Conservation (phyloP, 306 rosid species). For the Cucumis sativus region DNA sequence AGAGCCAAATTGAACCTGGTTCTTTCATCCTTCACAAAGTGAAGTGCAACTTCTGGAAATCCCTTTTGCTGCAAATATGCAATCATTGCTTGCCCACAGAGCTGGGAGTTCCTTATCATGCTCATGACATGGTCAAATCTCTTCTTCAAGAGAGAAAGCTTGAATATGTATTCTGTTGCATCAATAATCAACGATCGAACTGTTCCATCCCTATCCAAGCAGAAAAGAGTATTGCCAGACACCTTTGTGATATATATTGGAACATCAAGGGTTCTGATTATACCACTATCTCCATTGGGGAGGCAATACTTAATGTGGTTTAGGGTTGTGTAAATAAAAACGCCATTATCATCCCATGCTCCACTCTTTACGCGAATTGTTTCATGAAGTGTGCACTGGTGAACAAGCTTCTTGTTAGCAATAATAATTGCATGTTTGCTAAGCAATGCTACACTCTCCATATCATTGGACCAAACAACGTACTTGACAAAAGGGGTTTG, state of each 20-base stretch:
- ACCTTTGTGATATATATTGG: constrained; percentile 86
- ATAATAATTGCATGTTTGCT: constrained; percentile 86
- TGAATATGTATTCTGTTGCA: constrained; percentile 78
- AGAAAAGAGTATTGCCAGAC: constrained; percentile 56
- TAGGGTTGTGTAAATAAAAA: constrained; percentile 76
- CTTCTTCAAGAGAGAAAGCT: constrained; percentile 67
- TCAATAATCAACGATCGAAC: constrained; percentile 52
- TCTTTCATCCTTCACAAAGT: constrained; percentile 89
- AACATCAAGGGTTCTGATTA: constrained; percentile 72
- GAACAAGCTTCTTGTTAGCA: constrained; percentile 80
- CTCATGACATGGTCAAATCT: constrained; percentile 75
- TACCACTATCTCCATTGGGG: constrained; percentile 88
- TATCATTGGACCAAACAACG: constrained; percentile 76
- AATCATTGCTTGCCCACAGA: constrained; percentile 92
- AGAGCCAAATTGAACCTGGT: constrained; percentile 78
- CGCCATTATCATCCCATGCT: constrained; percentile 95
- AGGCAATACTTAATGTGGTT: constrained; percentile 88
- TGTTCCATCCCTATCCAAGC: constrained; percentile 94
- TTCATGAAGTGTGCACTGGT: constrained; percentile 86
- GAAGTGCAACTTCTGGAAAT: constrained; percentile 90
- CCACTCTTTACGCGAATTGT: constrained; percentile 95
- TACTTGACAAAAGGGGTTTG: constrained; percentile 82
- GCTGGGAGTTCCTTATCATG: constrained; percentile 83
- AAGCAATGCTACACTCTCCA: constrained; percentile 84
- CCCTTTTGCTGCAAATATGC: constrained; percentile 94